These are phyloP conservation scores for Dioszegia aurantiaca DNA, from an alignment of 768 basidiomycete species.

Conservation along the genomic window DNA sequence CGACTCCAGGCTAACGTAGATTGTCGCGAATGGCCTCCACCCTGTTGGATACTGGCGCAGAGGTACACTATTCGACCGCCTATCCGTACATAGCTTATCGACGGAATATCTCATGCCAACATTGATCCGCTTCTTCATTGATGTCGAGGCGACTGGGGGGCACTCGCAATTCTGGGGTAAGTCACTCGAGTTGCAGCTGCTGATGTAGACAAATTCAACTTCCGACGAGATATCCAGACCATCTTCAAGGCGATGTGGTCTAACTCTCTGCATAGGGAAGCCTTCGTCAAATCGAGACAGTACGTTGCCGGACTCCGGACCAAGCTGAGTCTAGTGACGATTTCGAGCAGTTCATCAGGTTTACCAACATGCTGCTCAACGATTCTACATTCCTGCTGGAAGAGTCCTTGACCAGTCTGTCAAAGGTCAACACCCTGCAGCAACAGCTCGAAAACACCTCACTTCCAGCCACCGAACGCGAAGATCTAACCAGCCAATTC, in stretches of 20 bases:
- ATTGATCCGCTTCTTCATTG: constrained; percentile 90
- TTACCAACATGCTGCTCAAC: constrained; percentile 97
- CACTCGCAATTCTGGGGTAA: constrained; percentile 99
- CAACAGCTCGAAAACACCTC: constrained; percentile 74
- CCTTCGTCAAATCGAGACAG: constrained; percentile 75
- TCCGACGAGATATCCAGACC: constrained; percentile 71
- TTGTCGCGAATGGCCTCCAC: constrained; percentile 46
- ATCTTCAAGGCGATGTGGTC: constrained; percentile 88
- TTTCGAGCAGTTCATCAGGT: constrained; percentile 88
- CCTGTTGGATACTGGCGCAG: constrained; percentile 49
- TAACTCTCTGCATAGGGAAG: constrained; percentile 81
- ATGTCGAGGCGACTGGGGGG: constrained; percentile 95
- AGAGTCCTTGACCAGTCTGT: constrained; percentile 83
- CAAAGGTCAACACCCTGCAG: constrained; percentile 83
- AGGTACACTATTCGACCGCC: constrained; percentile 68
- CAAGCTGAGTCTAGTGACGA: constrained; percentile 58
- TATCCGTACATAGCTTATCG: constrained; percentile 81
- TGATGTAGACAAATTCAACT: constrained; percentile 32
- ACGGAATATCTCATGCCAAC: constrained; percentile 85
- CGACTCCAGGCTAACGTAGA: constrained; percentile 24
- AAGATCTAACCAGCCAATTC: constrained; percentile 75
- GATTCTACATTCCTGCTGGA: constrained; percentile 98
- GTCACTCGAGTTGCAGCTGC: constrained; percentile 52
- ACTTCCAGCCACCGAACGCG: constrained; percentile 66
- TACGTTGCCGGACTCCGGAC: constrained; percentile 55